Percentiles rank a stretch among this genome's conserved stretches.
phyloP scores from a whole-genome alignment of 2,329 filamentous ascomycete species.

The Apiospora rasikravindrae region DNA sequence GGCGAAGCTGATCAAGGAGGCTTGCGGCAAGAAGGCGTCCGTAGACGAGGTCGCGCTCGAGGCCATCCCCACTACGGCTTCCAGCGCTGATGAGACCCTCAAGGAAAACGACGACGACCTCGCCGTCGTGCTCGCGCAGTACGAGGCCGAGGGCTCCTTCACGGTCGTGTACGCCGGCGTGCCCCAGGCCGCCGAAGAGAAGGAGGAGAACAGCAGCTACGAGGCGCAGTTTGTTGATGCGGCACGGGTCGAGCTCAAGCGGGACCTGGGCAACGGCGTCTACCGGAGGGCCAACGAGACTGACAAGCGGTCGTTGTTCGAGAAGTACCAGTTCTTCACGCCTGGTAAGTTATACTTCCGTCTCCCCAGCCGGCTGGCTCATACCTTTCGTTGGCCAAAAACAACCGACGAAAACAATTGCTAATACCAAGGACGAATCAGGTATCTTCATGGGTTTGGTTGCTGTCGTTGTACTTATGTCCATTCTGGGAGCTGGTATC shows the following conservation, averaged over 20 bases:
- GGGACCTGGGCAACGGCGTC: constrained; percentile 47
- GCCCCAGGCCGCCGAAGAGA: constrained; percentile 44
- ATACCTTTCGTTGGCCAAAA: neutral
- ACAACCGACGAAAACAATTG: neutral
- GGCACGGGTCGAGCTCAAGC: constrained; percentile 76
- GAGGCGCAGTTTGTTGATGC: constrained; percentile 67
- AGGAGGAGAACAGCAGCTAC: constrained; percentile 49
- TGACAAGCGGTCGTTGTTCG: constrained; percentile 69
- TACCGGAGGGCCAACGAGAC: constrained; percentile 48
- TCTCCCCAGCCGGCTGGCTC: neutral
- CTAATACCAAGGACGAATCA: constrained; percentile 43
- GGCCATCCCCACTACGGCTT: constrained; percentile 42
- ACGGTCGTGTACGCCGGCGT: constrained; percentile 79
- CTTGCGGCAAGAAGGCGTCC: constrained; percentile 47
- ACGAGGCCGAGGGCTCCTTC: constrained; percentile 56
- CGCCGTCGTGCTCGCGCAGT: constrained; percentile 50
- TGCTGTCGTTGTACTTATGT: constrained; percentile 71
- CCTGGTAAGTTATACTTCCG: constrained; percentile 64
- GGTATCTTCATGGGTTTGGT: constrained; percentile 89
- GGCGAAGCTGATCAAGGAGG: constrained; percentile 48
- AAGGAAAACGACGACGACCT: constrained; percentile 59
- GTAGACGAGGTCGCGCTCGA: constrained; percentile 49
- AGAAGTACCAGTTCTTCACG: constrained; percentile 93
- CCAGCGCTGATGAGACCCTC: constrained; percentile 40
- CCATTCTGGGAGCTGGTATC: constrained; percentile 80